Conservation (phyloP, 371 early-diverging fungal species). For the Syncephalis plumigaleata region DNA sequence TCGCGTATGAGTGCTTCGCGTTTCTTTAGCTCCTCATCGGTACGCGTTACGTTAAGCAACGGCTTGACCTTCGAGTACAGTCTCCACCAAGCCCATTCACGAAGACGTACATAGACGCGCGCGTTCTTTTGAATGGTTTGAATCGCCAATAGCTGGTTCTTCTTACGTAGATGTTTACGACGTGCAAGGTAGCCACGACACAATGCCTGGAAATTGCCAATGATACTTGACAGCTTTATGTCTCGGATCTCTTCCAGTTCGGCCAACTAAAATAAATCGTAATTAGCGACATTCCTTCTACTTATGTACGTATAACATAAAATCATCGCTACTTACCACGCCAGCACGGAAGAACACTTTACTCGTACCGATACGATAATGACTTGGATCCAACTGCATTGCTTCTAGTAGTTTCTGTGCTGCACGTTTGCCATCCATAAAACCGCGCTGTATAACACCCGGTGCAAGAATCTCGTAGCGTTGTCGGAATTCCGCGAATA, state of each 20-base stretch:
- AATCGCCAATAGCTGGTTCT: slow-evolving; percentile 74
- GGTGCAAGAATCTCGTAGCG: slow-evolving; percentile 90
- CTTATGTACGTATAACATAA: neutral
- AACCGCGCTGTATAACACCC: slow-evolving; percentile 54
- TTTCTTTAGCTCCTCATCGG: slow-evolving; percentile 53
- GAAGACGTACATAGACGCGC: slow-evolving; percentile 65
- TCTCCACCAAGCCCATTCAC: slow-evolving; percentile 94
- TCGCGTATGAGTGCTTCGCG: slow-evolving; percentile 36
- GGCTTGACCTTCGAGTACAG: slow-evolving; percentile 95
- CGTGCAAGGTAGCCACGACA: slow-evolving; percentile 74
- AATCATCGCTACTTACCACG: slow-evolving; percentile 44
- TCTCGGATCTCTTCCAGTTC: slow-evolving; percentile 95
- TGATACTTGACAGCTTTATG: slow-evolving; percentile 55
- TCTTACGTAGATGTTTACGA: slow-evolving; percentile 38
- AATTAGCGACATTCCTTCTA: neutral
- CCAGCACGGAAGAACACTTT: slow-evolving; percentile 99
- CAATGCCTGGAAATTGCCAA: slow-evolving; percentile 74
- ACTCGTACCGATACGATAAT: slow-evolving; percentile 84
- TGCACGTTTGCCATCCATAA: slow-evolving; percentile 76
- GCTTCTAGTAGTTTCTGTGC: slow-evolving; percentile 56
- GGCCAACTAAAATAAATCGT: slow-evolving; percentile 34
- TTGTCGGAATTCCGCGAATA: slow-evolving; percentile 89
- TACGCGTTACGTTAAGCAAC: slow-evolving; percentile 71
- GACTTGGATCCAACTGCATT: slow-evolving; percentile 48
- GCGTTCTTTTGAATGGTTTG: slow-evolving; percentile 83